phyloP scores from a whole-genome alignment of 2,329 filamentous ascomycete genomes.

The Verticillium nonalfalfae region DNA sequence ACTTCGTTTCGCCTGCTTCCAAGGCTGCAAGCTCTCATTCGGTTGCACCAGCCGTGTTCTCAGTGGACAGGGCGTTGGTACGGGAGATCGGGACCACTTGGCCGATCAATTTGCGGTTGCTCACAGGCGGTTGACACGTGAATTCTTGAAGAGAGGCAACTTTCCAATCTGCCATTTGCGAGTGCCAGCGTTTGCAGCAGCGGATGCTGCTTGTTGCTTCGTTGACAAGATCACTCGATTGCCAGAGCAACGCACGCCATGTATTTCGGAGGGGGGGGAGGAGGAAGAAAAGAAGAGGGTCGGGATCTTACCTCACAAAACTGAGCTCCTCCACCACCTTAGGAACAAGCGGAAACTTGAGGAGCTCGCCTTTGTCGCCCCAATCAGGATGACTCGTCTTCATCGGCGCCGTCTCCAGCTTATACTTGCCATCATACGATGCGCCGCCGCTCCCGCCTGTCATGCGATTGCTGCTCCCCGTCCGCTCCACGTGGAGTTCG shows the following conservation, averaged over 20 bases:
- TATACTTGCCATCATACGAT: conserved; percentile 41
- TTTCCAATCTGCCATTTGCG: background rate
- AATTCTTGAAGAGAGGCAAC: background rate
- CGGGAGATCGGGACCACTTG: background rate
- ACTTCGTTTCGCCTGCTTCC: background rate
- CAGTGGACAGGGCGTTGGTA: background rate
- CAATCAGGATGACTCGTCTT: conserved; percentile 61
- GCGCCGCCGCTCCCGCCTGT: conserved; percentile 28
- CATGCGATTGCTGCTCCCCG: conserved; percentile 25
- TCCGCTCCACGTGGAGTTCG: conserved; percentile 72
- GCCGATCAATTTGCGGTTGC: background rate
- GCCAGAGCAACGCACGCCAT: conserved; percentile 1
- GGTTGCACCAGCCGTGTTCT: background rate
- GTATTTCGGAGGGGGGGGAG: background rate
- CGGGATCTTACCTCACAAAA: conserved; percentile 59
- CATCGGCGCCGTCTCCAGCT: conserved; percentile 48
- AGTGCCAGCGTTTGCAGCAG: background rate
- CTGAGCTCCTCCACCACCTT: conserved; percentile 63
- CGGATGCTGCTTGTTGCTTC: background rate
- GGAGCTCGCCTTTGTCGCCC: conserved; percentile 37
- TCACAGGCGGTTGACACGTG: background rate
- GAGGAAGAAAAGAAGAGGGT: conserved; percentile 8
- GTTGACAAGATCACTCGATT: background rate
- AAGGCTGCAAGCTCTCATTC: background rate
- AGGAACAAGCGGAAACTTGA: conserved; percentile 52